Conservation (phyloP, 352 stramenopile species). For the Globisporangium orthogonon region DNA sequence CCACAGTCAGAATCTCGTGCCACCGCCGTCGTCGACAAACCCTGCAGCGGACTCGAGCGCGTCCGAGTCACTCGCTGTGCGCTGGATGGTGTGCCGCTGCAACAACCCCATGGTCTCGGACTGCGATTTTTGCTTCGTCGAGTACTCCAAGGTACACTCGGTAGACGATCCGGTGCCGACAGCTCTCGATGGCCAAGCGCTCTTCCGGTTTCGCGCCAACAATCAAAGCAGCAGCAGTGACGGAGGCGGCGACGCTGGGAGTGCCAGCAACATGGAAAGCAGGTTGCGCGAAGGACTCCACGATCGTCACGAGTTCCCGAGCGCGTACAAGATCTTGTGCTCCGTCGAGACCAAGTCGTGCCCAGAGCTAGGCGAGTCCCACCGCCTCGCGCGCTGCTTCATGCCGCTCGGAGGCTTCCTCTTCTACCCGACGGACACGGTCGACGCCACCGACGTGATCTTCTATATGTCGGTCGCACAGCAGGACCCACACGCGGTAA, state of each 20-base stretch:
- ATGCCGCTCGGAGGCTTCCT: conserved; percentile 65
- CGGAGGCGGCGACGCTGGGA: conserved; percentile 4
- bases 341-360: conserved; percentile 66
- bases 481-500: conserved; percentile 11
- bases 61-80: conserved; percentile 48
- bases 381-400: conserved; percentile 48
- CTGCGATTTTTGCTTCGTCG: conserved; percentile 65
- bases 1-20: conserved; percentile 27
- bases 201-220: conserved; percentile 17
- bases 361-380: conserved; percentile 52
- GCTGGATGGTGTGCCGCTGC: conserved; percentile 66
- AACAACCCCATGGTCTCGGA: conserved; percentile 57
- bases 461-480: conserved; percentile 60
- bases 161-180: conserved; percentile 37
- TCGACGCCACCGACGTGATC: conserved; percentile 64
- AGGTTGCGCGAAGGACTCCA: conserved; percentile 17
- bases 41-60: neutral
- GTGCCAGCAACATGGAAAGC: neutral
- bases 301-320: conserved; percentile 20
- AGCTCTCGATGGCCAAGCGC: conserved; percentile 10
- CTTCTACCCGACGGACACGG: conserved; percentile 53
- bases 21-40: neutral
- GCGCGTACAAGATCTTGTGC: conserved; percentile 63
- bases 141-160: conserved; percentile 59
- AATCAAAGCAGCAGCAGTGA: conserved; percentile 30